Conservation (phyloP, 352 stramenopile species). For the Phytophthora capsici region DNA sequence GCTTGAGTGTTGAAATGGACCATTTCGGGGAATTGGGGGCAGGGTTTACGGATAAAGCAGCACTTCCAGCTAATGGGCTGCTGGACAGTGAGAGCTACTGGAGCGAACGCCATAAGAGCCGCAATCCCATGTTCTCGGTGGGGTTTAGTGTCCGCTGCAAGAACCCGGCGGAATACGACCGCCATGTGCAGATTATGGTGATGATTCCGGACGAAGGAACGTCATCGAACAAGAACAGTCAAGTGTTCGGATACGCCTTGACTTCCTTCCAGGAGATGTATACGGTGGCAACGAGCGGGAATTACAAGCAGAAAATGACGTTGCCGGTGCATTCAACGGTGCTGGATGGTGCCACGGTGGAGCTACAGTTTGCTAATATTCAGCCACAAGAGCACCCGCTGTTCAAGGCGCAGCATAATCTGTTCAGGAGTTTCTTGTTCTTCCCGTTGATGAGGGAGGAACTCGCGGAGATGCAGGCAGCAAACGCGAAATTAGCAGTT, state of each 20-base stretch:
- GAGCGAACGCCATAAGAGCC: slow-evolving; percentile 72
- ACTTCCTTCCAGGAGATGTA: slow-evolving; percentile 86
- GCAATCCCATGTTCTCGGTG: slow-evolving; percentile 71
- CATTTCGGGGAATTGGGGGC: slow-evolving; percentile 10
- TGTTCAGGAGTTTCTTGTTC: slow-evolving; percentile 75
- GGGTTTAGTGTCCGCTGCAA: slow-evolving; percentile 70
- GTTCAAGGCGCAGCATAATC: slow-evolving; percentile 53
- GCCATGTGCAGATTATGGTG: slow-evolving; percentile 77
- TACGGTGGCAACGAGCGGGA: slow-evolving; percentile 63
- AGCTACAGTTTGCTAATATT: slow-evolving; percentile 65
- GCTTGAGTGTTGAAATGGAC: slow-evolving; percentile 23
- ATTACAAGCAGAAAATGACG: slow-evolving; percentile 67
- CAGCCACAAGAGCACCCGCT: slow-evolving; percentile 53
- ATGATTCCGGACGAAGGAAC: slow-evolving; percentile 83
- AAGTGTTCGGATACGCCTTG: slow-evolving; percentile 74
- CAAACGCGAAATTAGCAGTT: slow-evolving; percentile 69
- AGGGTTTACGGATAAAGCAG: slow-evolving; percentile 17
- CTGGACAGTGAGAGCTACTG: slow-evolving; percentile 70
- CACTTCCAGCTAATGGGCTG: slow-evolving; percentile 25
- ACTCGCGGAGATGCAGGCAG: slow-evolving; percentile 48
- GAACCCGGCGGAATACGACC: slow-evolving; percentile 51
- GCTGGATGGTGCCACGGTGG: slow-evolving; percentile 64
- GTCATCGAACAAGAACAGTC: slow-evolving; percentile 63
- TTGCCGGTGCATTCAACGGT: slow-evolving; percentile 72
- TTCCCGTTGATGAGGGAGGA: slow-evolving; percentile 65